Percentiles rank a stretch among this genome's conserved stretches.
phyloP scores from a whole-genome alignment of 2,329 filamentous ascomycete species.

The Exophiala alcalophila region DNA sequence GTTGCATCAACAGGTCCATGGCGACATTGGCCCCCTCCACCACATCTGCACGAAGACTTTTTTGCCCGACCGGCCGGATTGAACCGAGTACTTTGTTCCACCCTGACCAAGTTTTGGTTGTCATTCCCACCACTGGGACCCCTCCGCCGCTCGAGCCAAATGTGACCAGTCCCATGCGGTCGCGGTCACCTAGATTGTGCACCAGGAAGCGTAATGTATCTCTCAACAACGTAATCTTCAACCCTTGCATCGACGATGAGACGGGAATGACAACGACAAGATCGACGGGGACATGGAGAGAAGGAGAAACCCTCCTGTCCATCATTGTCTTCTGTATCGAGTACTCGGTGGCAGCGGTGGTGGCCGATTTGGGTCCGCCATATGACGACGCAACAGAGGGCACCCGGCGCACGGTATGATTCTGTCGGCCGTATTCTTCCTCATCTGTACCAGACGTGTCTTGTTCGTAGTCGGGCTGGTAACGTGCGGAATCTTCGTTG shows the following conservation, averaged over 20 bases:
- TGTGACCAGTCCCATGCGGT: conserved; percentile 95
- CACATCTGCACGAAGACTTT: conserved; percentile 92
- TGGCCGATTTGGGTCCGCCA: conserved; percentile 75
- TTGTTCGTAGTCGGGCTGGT: conserved; percentile 71
- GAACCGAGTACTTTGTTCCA: conserved; percentile 84
- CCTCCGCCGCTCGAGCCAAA: conserved; percentile 93
- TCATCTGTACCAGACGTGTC: conserved; percentile 82
- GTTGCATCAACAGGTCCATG: conserved; percentile 97
- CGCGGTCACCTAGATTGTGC: conserved; percentile 80
- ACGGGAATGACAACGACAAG: conserved; percentile 96
- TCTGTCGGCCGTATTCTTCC: conserved; percentile 66
- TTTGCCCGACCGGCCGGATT: conserved; percentile 91
- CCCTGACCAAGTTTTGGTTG: conserved; percentile 86
- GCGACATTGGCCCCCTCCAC: conserved; percentile 97
- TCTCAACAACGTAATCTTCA: conserved; percentile 91
- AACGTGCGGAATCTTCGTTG: conserved; percentile 57
- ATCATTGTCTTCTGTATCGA: conserved; percentile 60
- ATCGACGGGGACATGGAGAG: conserved; percentile 85
- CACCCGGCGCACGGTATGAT: conserved; percentile 61
- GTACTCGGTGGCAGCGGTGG: conserved; percentile 89
- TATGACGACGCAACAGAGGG: conserved; percentile 82
- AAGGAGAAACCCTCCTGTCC: conserved; percentile 42
- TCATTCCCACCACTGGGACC: conserved; percentile 96
- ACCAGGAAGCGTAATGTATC: conserved; percentile 93
- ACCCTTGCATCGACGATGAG: conserved; percentile 97